Evolutionary conservation across 1,139 yeast genomes (phyloP), one percentile per base, ranked within the genome.

Genomic region (Suhomyces choctaworum): DNA sequence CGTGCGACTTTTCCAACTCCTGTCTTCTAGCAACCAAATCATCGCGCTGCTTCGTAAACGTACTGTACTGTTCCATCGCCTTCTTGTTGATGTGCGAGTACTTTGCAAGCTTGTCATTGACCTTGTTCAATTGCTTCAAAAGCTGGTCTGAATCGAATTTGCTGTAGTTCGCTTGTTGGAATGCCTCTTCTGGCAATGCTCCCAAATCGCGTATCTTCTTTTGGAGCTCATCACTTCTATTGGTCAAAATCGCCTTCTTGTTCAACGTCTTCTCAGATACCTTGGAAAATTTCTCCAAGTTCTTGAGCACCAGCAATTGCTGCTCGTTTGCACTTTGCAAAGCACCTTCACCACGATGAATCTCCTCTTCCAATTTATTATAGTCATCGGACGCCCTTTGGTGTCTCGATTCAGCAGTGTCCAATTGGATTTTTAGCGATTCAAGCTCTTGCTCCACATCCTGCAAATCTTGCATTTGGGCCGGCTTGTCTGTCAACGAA

Each of bases 31-130:
- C 66, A 1, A 71, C 72, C 44, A 89, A 66, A 6, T 80, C 83
- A 32, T 78, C 83, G 38, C 85, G 72, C 56, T 89, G 94, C 42
- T 75, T 78, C 11, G 85, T 78, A 55, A 89, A 90, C 27, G 78
- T 80, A 37, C 73, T 68, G 55, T 74, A 87, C 55, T 92, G 96
- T 51, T 90, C 97, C 48, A 86, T 70, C 0, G 98, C 97, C 52
- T 88, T 86, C 54, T 85, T 86, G 62, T 92, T 92, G 39, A 92
- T 86, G 57, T 88, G 95, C 15, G 78, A 76, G 56, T 77, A 84
- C 48, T 78, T 73, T 25, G 76, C 73, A 29, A 89, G 66, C 22
- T 74, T 76, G 27, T 74, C 76, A 33, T 82, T 79, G 5, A 80
- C 73, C 25, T 62, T 61, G 39, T 77, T 80, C 46, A 88, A 68